These are phyloP conservation scores for Epicoccum sorghinum DNA, from an alignment of 2,329 filamentous ascomycete species.

Conservation along the genomic window DNA sequence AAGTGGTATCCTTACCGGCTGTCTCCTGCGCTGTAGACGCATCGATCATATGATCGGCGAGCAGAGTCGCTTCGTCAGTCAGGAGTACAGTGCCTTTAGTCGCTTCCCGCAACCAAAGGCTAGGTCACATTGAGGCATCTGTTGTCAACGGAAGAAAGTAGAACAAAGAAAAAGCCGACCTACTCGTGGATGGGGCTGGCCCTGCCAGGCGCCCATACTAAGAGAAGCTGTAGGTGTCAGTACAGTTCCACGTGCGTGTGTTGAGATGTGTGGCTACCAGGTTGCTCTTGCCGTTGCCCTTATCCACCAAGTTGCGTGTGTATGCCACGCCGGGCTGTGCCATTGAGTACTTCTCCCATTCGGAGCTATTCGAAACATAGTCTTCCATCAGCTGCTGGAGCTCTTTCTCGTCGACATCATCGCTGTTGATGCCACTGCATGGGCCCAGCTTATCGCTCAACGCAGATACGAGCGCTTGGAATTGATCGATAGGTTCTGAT, in stretches of 20 bases:
- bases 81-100: conserved; percentile 27
- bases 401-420: conserved; percentile 76
- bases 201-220: conserved; percentile 88
- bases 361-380: conserved; percentile 70
- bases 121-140: conserved; percentile 48
- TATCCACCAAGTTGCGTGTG: conserved; percentile 87
- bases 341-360: conserved; percentile 79
- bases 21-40: conserved; percentile 35
- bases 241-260: neutral
- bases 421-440: conserved; percentile 80
- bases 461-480: conserved; percentile 73
- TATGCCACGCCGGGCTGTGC: conserved; percentile 74
- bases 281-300: conserved; percentile 83
- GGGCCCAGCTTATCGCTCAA: conserved; percentile 78
- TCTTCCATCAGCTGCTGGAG: conserved; percentile 74
- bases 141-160: conserved; percentile 17
- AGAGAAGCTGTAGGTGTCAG: conserved; percentile 66
- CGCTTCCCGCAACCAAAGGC: neutral
- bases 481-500: conserved; percentile 46
- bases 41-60: conserved; percentile 38
- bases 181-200: conserved; percentile 82
- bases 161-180: conserved; percentile 19
- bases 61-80: conserved; percentile 37
- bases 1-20: conserved; percentile 31
- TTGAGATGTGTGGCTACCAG: conserved; percentile 56